A percentile compares a stretch with the other conserved stretches of the same genome.
Evolutionary conservation across 2,329 filamentous ascomycete species (phyloP).

Genomic region (Fusarium foetens): DNA sequence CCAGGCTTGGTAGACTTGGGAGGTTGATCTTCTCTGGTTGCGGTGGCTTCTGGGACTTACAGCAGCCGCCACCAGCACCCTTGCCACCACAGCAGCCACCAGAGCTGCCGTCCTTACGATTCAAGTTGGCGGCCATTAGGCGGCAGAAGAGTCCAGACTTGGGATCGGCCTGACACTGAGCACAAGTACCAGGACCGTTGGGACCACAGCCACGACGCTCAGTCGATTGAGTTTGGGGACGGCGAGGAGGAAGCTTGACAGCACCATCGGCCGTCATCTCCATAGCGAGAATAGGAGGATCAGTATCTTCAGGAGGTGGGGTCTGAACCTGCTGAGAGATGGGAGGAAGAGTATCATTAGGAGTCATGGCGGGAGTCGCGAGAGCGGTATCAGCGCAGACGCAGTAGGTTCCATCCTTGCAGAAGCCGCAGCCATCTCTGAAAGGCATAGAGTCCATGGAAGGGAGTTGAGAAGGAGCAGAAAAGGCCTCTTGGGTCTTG

Average conservation of each 20-base stretch:
- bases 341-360: slow-evolving; percentile 54
- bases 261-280: slow-evolving; percentile 69
- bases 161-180: slow-evolving; percentile 80
- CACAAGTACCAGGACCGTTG: slow-evolving; percentile 80
- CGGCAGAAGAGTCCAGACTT: slow-evolving; percentile 86
- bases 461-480: slow-evolving; percentile 50
- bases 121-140: slow-evolving; percentile 75
- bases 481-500: slow-evolving; percentile 49
- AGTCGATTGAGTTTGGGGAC: slow-evolving; percentile 47
- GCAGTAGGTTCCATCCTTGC: slow-evolving; percentile 82
- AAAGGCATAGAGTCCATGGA: slow-evolving; percentile 55
- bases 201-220: slow-evolving; percentile 62
- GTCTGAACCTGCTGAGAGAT: slow-evolving; percentile 63
- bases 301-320: slow-evolving; percentile 69
- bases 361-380: slow-evolving; percentile 53
- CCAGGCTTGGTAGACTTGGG: slow-evolving; percentile 59
- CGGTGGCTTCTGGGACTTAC: slow-evolving; percentile 56
- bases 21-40: slow-evolving; percentile 50
- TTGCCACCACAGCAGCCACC: slow-evolving; percentile 74
- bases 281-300: slow-evolving; percentile 63
- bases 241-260: slow-evolving; percentile 66
- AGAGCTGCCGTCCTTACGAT: slow-evolving; percentile 52
- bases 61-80: slow-evolving; percentile 70
- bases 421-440: slow-evolving; percentile 82
- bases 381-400: slow-evolving; percentile 75